Percentiles rank a stretch among this genome's conserved stretches.
Conservation (phyloP, 352 stramenopile genomes). For the Phytopythium aichiense region DNA sequence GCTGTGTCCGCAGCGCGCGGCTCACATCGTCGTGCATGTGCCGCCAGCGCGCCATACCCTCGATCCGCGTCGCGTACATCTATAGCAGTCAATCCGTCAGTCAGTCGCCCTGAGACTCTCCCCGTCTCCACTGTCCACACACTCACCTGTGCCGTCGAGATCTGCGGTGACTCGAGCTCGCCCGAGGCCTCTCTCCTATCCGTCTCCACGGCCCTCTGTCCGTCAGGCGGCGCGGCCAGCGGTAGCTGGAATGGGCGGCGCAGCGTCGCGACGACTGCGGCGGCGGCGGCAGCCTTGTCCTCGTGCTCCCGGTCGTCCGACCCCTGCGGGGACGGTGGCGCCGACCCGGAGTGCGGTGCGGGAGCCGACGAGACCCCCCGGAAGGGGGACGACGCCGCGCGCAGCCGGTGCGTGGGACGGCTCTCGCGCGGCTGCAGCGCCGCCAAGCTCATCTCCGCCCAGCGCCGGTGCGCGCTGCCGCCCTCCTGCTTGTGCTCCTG, state of each 20-base stretch:
- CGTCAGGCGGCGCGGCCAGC: not conserved
- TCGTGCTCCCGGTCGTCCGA: not conserved
- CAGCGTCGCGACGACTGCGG: not conserved
- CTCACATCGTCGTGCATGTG: constrained; percentile 78
- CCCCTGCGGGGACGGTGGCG: not conserved
- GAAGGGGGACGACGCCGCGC: not conserved
- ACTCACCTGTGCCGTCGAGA: constrained; percentile 1
- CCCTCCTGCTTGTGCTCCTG: constrained; percentile 1
- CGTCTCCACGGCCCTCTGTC: not conserved
- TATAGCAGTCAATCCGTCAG: not conserved
- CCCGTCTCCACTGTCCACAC: too few relatives aligned
- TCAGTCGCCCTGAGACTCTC: not conserved
- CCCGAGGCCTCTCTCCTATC: too few relatives aligned
- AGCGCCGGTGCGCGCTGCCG: not conserved
- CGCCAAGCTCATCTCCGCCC: not conserved
- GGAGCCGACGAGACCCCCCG: not conserved
- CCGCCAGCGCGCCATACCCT: constrained; percentile 42
- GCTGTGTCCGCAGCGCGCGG: constrained; percentile 26
- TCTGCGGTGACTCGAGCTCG: not conserved
- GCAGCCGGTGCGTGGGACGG: not conserved
- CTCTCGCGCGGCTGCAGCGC: not conserved
- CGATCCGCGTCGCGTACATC: constrained; percentile 10
- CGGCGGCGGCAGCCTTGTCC: constrained; percentile 1
- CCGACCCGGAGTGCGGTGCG: not conserved
- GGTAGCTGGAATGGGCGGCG: not conserved